A percentile compares a stretch with the other conserved stretches of the same genome.
phyloP scores from a whole-genome alignment of 2,329 filamentous ascomycete genomes.

The Cladosporium sp. region DNA sequence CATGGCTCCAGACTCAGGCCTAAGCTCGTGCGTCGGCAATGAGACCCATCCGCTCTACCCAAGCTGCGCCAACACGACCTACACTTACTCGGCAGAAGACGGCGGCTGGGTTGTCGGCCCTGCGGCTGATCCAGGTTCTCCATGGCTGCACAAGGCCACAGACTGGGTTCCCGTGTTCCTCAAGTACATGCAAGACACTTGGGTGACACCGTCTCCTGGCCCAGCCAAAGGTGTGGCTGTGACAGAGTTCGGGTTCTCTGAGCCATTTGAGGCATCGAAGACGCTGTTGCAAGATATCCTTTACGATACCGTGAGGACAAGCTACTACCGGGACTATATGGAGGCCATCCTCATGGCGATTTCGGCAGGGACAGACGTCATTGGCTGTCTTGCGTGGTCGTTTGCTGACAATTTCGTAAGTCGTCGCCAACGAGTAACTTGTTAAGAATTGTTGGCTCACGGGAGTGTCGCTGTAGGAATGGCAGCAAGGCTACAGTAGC shows the following conservation, averaged over 20 bases:
- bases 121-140: constrained; percentile 27
- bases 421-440: too few species aligned
- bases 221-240: constrained; percentile 28
- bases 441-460: too few species aligned
- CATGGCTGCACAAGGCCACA: constrained; percentile 33
- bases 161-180: constrained; percentile 33
- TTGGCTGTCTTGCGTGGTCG: constrained; percentile 34
- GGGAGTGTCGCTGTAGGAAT: constrained; percentile 19
- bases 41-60: constrained; percentile 32
- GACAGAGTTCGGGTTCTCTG: constrained; percentile 36
- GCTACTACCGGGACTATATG: constrained; percentile 34
- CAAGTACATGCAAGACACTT: constrained; percentile 32
- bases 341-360: constrained; percentile 32
- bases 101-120: constrained; percentile 32
- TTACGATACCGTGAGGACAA: constrained; percentile 27
- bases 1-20: constrained; percentile 32
- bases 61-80: constrained; percentile 31
- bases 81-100: constrained; percentile 26
- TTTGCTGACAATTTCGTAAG: constrained; percentile 36
- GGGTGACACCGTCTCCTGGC: constrained; percentile 11
- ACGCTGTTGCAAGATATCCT: constrained; percentile 29
- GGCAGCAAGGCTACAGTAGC: constrained; percentile 28
- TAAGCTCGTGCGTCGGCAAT: constrained; percentile 36
- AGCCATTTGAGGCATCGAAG: constrained; percentile 32
- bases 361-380: constrained; percentile 33